Percentiles rank a stretch among this genome's conserved stretches.
phyloP scores from a whole-genome alignment of 1,139 yeast species.

The Sugiyamaella xylanicola region DNA sequence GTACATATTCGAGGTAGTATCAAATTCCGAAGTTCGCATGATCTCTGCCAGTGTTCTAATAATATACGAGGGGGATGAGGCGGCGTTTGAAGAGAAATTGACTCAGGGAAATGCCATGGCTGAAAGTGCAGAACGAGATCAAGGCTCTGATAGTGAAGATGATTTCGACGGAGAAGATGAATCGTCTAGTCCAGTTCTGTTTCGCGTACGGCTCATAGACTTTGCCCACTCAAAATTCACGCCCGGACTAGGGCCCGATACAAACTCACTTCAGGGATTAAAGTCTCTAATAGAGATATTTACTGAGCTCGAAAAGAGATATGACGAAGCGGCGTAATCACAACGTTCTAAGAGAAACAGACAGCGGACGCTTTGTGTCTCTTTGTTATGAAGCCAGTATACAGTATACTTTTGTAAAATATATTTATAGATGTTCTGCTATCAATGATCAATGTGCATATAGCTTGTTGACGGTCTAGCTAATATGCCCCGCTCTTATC shows the following conservation, averaged over 20 bases:
- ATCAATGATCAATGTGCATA: too few relatives aligned
- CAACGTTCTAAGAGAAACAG: too few relatives aligned
- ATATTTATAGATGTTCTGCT: too few relatives aligned
- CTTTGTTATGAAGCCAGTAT: too few relatives aligned
- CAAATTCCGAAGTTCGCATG: slow-evolving; percentile 64
- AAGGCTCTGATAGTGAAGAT: slow-evolving; percentile 32
- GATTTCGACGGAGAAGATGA: slow-evolving; percentile 34
- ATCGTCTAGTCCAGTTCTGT: slow-evolving; percentile 44
- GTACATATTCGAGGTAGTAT: slow-evolving; percentile 62
- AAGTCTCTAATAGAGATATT: slow-evolving; percentile 57
- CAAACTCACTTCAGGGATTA: slow-evolving; percentile 66
- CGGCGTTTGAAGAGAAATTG: slow-evolving; percentile 38
- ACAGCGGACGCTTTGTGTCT: too few relatives aligned
- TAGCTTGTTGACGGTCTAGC: too few relatives aligned
- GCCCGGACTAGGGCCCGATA: slow-evolving; percentile 70
- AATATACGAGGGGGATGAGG: slow-evolving; percentile 67
- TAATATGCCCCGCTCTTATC: too few relatives aligned
- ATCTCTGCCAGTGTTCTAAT: slow-evolving; percentile 75
- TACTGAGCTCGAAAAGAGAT: slow-evolving; percentile 34
- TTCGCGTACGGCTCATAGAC: slow-evolving; percentile 72
- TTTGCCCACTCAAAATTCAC: slow-evolving; percentile 81
- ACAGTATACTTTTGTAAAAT: too few relatives aligned
- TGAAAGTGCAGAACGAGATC: slow-evolving; percentile 37
- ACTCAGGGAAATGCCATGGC: slow-evolving; percentile 32
- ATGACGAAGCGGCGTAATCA: background rate